Evolutionary conservation across 116 monocot genomes (phyloP).

Genomic region (Trichopus zeylanicus): DNA sequence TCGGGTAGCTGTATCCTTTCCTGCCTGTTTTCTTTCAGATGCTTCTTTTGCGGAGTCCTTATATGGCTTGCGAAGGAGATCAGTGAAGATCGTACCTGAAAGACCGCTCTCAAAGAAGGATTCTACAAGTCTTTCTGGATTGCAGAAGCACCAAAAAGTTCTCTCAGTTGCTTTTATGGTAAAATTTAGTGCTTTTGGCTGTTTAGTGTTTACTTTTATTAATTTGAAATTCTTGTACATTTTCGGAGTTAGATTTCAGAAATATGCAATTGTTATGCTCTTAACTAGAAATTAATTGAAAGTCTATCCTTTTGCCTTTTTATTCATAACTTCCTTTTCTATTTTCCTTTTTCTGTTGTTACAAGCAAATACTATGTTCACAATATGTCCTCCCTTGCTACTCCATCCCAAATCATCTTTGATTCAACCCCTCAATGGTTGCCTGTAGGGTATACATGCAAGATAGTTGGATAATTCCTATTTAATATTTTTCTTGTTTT

Average conservation of each 20-base stretch:
- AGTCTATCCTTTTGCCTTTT: no score
- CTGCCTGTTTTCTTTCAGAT: constrained; percentile 35
- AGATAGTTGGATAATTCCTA: not conserved
- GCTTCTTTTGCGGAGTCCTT: constrained; percentile 94
- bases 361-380: no score
- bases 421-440: not conserved
- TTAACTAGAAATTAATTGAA: no score
- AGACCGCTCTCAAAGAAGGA: constrained; percentile 27
- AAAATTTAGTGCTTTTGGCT: constrained; percentile 15
- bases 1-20: not conserved
- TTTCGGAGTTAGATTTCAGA: no score
- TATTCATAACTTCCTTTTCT: no score
- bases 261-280: no score
- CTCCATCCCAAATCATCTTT: no score
- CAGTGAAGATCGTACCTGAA: constrained; percentile 25
- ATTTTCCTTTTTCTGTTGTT: no score
- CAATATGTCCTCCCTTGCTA: no score
- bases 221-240: not conserved
- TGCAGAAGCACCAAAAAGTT: constrained; percentile 71
- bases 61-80: constrained; percentile 84
- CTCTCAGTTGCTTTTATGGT: constrained; percentile 90
- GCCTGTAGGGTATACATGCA: not conserved
- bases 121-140: constrained; percentile 34
- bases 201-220: not conserved
- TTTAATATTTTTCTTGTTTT: not conserved